A percentile compares a stretch with the other conserved stretches of the same genome.
These are phyloP conservation scores for Sisymbrium irio DNA, from an alignment of 345 rosid species.

Conservation along the genomic window DNA sequence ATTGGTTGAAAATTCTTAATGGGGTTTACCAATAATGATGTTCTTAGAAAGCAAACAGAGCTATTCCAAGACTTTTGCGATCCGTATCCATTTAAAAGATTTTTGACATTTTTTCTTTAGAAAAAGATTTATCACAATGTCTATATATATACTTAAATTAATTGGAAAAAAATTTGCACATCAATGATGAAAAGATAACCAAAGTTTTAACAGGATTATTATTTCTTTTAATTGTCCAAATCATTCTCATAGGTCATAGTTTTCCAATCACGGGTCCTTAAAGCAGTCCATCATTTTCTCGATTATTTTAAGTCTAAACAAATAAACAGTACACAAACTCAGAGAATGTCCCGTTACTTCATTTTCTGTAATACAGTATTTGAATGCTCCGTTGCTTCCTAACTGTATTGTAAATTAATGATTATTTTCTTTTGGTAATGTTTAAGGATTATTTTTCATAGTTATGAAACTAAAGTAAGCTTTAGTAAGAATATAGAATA, in stretches of 20 bases:
- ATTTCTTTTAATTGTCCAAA: neutral
- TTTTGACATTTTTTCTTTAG: neutral
- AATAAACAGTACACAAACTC: neutral
- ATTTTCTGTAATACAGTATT: neutral
- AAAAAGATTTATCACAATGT: neutral
- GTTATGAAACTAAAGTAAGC: neutral
- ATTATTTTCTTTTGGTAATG: neutral
- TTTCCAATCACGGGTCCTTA: neutral
- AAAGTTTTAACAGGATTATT: neutral
- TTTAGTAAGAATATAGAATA: neutral
- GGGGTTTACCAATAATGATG: no score
- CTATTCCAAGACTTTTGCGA: neutral
- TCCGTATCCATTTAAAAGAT: neutral
- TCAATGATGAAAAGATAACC: neutral
- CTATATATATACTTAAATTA: neutral
- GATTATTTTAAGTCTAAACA: neutral
- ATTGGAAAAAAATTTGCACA: neutral
- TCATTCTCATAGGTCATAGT: neutral
- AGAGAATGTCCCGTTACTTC: conserved; percentile 1
- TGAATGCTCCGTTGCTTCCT: neutral
- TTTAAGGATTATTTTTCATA: neutral
- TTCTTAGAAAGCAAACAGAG: neutral
- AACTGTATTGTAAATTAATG: neutral
- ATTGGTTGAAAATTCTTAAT: no score
- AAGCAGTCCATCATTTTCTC: conserved; percentile 5